Conservation (phyloP, 1,284 basidiomycete genomes). For the Apiotrichum gracile region DNA sequence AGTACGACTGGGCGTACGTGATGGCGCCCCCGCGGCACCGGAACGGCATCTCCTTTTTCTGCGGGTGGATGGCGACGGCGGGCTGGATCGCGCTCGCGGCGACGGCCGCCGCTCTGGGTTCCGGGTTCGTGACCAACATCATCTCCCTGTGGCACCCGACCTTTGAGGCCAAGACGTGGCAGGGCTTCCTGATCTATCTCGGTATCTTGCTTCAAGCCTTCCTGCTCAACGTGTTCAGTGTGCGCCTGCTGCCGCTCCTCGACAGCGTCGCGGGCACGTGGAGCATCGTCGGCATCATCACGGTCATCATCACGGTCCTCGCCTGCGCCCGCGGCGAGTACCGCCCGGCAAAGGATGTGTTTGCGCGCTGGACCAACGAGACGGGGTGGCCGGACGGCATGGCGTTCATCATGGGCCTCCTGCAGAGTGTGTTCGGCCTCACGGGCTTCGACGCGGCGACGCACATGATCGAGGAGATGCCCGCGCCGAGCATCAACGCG, state of each 20-base stretch:
- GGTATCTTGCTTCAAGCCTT: neutral
- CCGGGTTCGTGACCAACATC: neutral
- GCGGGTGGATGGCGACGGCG: slow-evolving; percentile 15
- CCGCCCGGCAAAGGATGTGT: slow-evolving; percentile 40
- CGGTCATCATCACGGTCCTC: slow-evolving; percentile 36
- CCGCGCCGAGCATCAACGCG: slow-evolving; percentile 29
- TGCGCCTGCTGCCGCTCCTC: slow-evolving; percentile 8
- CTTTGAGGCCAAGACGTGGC: slow-evolving; percentile 7
- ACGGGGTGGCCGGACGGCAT: slow-evolving; percentile 20
- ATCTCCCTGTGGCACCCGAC: slow-evolving; percentile 6
- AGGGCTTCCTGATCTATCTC: slow-evolving; percentile 9
- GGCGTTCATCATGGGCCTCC: slow-evolving; percentile 44
- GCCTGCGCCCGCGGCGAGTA: slow-evolving; percentile 23
- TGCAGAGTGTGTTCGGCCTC: slow-evolving; percentile 28
- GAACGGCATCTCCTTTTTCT: slow-evolving; percentile 7
- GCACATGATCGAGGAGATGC: slow-evolving; percentile 46
- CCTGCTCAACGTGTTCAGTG: slow-evolving; percentile 10
- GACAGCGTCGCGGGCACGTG: slow-evolving; percentile 26
- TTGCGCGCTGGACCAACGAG: slow-evolving; percentile 36
- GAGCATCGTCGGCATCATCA: slow-evolving; percentile 35
- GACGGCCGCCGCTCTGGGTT: slow-evolving; percentile 23
- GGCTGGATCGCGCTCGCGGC: slow-evolving; percentile 47
- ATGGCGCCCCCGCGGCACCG: neutral
- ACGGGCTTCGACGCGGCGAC: slow-evolving; percentile 25
- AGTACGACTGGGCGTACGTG: slow-evolving; percentile 32